Base-by-base conservation (phyloP, 2,329 filamentous ascomycete genomes). In the Trichoderma oligosporum region DNA sequence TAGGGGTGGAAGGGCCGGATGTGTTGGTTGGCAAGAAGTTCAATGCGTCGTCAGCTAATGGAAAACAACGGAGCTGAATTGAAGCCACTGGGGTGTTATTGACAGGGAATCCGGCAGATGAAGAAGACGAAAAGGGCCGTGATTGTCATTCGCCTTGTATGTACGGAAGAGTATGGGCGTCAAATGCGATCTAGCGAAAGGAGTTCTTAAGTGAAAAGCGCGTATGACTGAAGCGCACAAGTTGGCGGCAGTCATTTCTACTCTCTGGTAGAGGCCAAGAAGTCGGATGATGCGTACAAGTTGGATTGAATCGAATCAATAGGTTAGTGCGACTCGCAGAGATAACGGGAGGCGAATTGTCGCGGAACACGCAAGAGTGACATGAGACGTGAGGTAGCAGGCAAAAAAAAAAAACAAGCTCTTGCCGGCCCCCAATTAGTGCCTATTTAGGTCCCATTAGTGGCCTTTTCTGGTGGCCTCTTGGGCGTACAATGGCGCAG, bases 321-420 rank as follows among this genome's bases (percentile, higher is more conserved):
- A 31, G 27, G 27, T 31, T 20, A 31, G 24, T 24, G 38, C 48
- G 48, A 52, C 36, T 41, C 39, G 27, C 6, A 36, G 29, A 25
- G 39, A 44, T 35, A 44, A 45, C 27, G 22, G 35, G 44, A 56
- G 53, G 53, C 53, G 53, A 56, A 56, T 56, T 22, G 53, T 56
- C 25, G 53, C 53, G 53, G 22, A 31, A 47, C 42, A 56, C 53
- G 53, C 44, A 56, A 56, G 24, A 47, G 31, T 47, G 53, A 56
- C 42, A 56, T 56, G 41, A 47, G 44, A 31, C 18, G n/a, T 22
- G 41, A 55, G 41, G 51, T 35, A n/a, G n/a, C n/a, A n/a, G n/a
- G n/a, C n/a, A n/a, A n/a, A n/a, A n/a, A n/a, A n/a, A 36, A 39
- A 38, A 45, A 54, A 54, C 51, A 54, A 54, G 51, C 51, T 54